Evolutionary conservation across 129 eudicot genomes (phyloP).

Genomic region (Oenanthe sinensis): DNA sequence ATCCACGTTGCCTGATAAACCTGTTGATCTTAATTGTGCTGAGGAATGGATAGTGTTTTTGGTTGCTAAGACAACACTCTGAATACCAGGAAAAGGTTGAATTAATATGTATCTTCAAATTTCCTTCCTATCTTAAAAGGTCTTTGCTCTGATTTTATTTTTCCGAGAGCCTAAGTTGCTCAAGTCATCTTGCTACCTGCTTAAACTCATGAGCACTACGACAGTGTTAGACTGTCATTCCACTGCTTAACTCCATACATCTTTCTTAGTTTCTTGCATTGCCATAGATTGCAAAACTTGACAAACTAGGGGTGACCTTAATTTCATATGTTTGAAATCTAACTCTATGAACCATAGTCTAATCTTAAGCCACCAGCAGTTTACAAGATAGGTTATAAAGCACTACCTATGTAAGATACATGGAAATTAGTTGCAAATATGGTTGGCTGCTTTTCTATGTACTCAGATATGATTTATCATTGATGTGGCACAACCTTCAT

Average conservation of each 20-base stretch:
- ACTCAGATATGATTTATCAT: neutral
- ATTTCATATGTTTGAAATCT: neutral
- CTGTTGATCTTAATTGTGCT: no score
- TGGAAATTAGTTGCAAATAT: neutral
- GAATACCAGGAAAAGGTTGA: neutral
- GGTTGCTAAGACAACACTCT: neutral
- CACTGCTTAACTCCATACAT: neutral
- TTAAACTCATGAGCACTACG: neutral
- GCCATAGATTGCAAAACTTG: neutral
- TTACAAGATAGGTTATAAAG: neutral
- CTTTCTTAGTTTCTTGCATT: neutral
- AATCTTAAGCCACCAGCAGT: neutral
- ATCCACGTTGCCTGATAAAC: no score
- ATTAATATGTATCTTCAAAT: neutral
- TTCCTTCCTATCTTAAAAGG: neutral
- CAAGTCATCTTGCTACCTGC: neutral
- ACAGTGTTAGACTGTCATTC: no score
- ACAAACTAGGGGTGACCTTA: neutral
- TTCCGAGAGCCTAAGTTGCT: neutral
- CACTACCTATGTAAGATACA: neutral
- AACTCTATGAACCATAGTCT: neutral
- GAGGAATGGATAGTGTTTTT: neutral
- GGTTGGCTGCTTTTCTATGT: neutral
- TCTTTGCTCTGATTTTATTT: neutral
- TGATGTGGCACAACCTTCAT: neutral